These are phyloP conservation scores for Suillus paluster DNA, from an alignment of 768 basidiomycete genomes.

Conservation along the genomic window DNA sequence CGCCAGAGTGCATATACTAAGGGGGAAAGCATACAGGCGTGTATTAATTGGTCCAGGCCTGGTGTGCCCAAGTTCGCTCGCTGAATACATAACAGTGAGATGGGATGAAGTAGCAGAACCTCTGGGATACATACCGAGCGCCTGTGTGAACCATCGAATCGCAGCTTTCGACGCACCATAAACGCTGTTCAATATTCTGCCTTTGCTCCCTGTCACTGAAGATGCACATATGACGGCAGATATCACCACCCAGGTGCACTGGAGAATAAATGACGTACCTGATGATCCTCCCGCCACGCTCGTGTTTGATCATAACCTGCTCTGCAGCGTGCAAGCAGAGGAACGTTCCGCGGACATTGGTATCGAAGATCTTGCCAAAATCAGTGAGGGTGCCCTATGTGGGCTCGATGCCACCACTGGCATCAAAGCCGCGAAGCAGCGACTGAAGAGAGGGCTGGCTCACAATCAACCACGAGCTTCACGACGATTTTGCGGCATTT, in stretches of 20 bases:
- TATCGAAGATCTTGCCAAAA: conserved; percentile 34
- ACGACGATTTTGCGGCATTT: conserved; percentile 5
- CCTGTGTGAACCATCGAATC: conserved; percentile 40
- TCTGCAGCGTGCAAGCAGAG: conserved; percentile 48
- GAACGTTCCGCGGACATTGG: conserved; percentile 44
- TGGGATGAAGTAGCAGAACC: not conserved
- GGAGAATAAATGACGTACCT: conserved; percentile 12
- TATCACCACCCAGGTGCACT: not conserved
- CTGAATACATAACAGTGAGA: conserved; percentile 12
- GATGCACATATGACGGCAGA: conserved; percentile 32
- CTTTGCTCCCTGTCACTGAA: conserved; percentile 18
- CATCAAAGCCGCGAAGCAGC: not conserved
- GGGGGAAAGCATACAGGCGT: not conserved
- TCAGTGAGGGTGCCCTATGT: conserved; percentile 35
- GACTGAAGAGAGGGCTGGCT: not conserved
- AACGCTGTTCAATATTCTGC: conserved; percentile 3
- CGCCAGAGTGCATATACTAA: not conserved
- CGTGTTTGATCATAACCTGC: conserved; percentile 47
- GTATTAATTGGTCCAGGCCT: conserved; percentile 17
- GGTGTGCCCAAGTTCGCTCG: conserved; percentile 25
- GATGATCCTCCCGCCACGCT: conserved; percentile 47
- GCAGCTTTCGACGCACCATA: conserved; percentile 42
- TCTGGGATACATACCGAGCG: conserved; percentile 4
- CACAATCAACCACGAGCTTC: conserved; percentile 3
- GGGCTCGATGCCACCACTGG: not conserved